These are phyloP conservation scores for Saccharomycopsis schoenii DNA, from an alignment of 805 yeast genomes.

Conservation along the genomic window DNA sequence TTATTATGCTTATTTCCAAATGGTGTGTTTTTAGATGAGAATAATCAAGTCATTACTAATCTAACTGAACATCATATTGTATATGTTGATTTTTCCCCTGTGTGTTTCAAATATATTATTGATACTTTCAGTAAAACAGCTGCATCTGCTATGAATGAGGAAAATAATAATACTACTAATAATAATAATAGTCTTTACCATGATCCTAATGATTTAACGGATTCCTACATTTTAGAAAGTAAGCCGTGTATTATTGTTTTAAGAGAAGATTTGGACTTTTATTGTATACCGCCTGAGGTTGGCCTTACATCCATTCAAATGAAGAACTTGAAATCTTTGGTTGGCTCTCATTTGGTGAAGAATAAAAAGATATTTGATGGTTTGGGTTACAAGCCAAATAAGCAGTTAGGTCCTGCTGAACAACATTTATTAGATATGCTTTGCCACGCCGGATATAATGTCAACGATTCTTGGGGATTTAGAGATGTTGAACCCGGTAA, in stretches of 20 bases:
- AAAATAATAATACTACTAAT: conserved; percentile 19
- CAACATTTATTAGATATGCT: conserved; percentile 92
- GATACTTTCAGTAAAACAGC: conserved; percentile 63
- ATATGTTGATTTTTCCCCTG: conserved; percentile 77
- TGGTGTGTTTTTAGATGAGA: conserved; percentile 72
- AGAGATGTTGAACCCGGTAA: conserved; percentile 80
- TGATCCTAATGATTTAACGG: conserved; percentile 26
- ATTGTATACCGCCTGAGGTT: conserved; percentile 69
- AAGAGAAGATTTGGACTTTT: conserved; percentile 89
- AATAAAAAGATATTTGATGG: conserved; percentile 69
- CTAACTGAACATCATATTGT: conserved; percentile 74
- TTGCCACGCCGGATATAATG: conserved; percentile 73
- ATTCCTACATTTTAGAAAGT: conserved; percentile 56
- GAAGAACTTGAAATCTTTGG: conserved; percentile 58
- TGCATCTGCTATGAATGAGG: conserved; percentile 37
- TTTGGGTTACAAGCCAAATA: conserved; percentile 45
- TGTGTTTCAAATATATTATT: conserved; percentile 76
- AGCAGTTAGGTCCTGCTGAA: conserved; percentile 76
- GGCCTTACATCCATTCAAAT: conserved; percentile 51
- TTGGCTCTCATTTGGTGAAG: conserved; percentile 53
- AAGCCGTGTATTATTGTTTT: conserved; percentile 88
- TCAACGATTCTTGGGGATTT: conserved; percentile 73
- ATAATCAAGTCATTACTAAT: conserved; percentile 70
- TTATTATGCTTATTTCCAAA: conserved; percentile 81
- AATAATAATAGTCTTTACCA: conserved; percentile 3